phyloP scores from a whole-genome alignment of 371 early-diverging fungal genomes.

The Mortierella sp. region DNA sequence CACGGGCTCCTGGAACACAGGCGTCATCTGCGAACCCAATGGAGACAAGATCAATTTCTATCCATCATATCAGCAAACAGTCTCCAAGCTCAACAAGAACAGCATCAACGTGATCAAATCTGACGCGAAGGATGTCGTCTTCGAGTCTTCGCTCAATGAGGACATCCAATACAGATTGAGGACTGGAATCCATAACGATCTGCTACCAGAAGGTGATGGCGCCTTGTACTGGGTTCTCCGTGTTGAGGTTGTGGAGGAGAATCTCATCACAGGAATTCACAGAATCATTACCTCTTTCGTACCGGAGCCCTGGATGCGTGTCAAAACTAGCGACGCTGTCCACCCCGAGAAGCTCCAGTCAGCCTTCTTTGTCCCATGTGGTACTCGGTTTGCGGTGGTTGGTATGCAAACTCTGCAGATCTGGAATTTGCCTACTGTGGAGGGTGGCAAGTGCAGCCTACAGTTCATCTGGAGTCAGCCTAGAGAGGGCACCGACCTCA shows the following conservation, averaged over 20 bases:
- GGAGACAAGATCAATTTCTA: slow-evolving; percentile 42
- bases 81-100: slow-evolving; percentile 20
- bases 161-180: slow-evolving; percentile 26
- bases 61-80: slow-evolving; percentile 21
- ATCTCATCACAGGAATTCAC: slow-evolving; percentile 6
- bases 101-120: slow-evolving; percentile 19
- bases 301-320: slow-evolving; percentile 54
- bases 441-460: slow-evolving; percentile 34
- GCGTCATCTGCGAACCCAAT: slow-evolving; percentile 37
- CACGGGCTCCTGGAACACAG: slow-evolving; percentile 32
- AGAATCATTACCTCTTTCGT: slow-evolving; percentile 39
- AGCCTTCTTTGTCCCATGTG: slow-evolving; percentile 37
- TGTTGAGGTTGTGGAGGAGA: slow-evolving; percentile 38
- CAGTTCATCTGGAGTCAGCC: slow-evolving; percentile 54
- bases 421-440: slow-evolving; percentile 44
- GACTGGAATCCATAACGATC: slow-evolving; percentile 32
- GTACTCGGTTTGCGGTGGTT: slow-evolving; percentile 34
- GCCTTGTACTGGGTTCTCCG: slow-evolving; percentile 48
- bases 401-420: slow-evolving; percentile 49
- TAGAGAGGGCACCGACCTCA: slow-evolving; percentile 16
- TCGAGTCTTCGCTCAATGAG: slow-evolving; percentile 21
- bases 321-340: slow-evolving; percentile 29
- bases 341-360: slow-evolving; percentile 40
- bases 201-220: slow-evolving; percentile 51
- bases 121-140: slow-evolving; percentile 22